Conservation (phyloP, 1,284 basidiomycete species). For the Moesziomyces globuligerus region DNA sequence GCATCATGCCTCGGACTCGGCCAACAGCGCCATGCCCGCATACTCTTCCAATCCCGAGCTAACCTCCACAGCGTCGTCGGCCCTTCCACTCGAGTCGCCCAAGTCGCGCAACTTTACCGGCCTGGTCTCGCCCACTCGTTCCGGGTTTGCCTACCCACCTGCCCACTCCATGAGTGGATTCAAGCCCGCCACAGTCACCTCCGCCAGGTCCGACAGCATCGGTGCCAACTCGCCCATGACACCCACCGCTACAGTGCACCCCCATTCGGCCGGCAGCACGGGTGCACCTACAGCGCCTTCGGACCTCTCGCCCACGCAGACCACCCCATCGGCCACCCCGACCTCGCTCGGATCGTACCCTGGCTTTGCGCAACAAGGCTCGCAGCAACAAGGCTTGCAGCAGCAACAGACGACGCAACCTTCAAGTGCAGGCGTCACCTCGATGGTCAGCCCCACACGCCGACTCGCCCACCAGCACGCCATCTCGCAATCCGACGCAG, state of each 20-base stretch:
- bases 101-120: constrained; percentile 35
- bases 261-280: constrained; percentile 12
- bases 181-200: constrained; percentile 33
- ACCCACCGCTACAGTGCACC: constrained; percentile 19
- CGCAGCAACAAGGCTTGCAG: not conserved
- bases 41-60: constrained; percentile 32
- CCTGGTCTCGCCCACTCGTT: constrained; percentile 42
- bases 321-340: constrained; percentile 25
- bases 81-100: constrained; percentile 41
- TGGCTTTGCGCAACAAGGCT: constrained; percentile 16
- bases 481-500: constrained; percentile 18
- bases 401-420: constrained; percentile 18
- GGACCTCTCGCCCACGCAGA: constrained; percentile 41
- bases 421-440: constrained; percentile 16
- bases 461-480: constrained; percentile 43
- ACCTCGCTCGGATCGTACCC: constrained; percentile 36
- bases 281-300: constrained; percentile 11
- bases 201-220: constrained; percentile 18
- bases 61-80: constrained; percentile 24
- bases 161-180: constrained; percentile 39
- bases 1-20: constrained; percentile 28
- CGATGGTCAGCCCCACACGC: constrained; percentile 40
- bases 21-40: constrained; percentile 20
- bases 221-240: constrained; percentile 34
- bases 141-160: constrained; percentile 34